Conservation (phyloP, 1,284 basidiomycete species). For the Coriolopsis trogii region DNA sequence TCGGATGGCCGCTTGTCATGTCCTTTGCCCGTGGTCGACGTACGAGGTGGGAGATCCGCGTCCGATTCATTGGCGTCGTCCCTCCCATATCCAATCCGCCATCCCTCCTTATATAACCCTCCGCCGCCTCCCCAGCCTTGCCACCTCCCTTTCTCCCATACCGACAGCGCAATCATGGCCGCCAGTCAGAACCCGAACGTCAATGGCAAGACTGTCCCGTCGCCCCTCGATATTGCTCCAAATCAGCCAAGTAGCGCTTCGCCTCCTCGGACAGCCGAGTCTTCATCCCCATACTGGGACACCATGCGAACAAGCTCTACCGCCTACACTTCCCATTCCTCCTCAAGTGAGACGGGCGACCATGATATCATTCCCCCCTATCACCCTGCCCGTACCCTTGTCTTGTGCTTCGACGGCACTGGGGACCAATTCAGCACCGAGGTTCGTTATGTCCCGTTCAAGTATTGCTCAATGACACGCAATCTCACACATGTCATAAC, state of each 20-base stretch:
- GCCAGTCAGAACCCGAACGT: too few species aligned
- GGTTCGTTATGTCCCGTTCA: constrained; percentile 35
- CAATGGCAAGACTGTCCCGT: too few species aligned
- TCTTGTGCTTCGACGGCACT: constrained; percentile 64
- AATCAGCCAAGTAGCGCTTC: constrained; percentile 2
- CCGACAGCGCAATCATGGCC: too few species aligned
- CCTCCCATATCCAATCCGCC: too few species aligned
- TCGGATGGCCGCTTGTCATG: too few species aligned
- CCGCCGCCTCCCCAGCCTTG: too few species aligned
- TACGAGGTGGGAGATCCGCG: too few species aligned
- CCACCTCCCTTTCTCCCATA: too few species aligned
- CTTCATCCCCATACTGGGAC: constrained; percentile 11
- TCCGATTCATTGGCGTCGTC: too few species aligned
- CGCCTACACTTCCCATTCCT: constrained; percentile 4
- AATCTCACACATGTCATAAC: constrained; percentile 11
- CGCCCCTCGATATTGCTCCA: background rate
- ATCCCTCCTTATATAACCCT: too few species aligned
- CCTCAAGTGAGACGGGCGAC: constrained; percentile 21
- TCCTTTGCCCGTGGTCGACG: too few species aligned
- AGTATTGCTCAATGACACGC: background rate
- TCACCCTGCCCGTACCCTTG: constrained; percentile 40
- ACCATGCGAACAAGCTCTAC: constrained; percentile 3
- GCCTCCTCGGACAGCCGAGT: background rate
- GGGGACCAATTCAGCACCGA: constrained; percentile 58
- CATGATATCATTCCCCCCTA: constrained; percentile 34